Conservation (phyloP, 805 yeast genomes). For the Sungouiozyma intestinalis region DNA sequence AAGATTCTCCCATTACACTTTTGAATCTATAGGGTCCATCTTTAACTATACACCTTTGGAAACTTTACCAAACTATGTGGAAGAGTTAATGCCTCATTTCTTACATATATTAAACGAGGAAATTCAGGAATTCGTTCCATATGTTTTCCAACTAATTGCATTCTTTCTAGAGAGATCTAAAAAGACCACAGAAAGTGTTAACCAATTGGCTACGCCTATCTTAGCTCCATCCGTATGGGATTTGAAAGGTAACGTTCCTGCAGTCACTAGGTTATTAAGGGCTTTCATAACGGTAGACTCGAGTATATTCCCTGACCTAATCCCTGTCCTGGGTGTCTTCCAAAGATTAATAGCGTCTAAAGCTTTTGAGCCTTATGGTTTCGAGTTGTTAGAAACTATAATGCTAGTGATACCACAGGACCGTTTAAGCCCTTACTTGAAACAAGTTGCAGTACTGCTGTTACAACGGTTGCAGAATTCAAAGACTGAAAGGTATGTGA, state of each 20-base stretch:
- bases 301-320: slow-evolving; percentile 35
- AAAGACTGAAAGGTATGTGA: slow-evolving; percentile 71
- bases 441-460: slow-evolving; percentile 65
- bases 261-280: slow-evolving; percentile 68
- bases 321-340: slow-evolving; percentile 90
- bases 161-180: slow-evolving; percentile 49
- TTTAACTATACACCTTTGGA: slow-evolving; percentile 39
- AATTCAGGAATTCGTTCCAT: slow-evolving; percentile 90
- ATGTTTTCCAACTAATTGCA: slow-evolving; percentile 83
- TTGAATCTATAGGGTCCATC: slow-evolving; percentile 77
- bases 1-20: slow-evolving; percentile 77
- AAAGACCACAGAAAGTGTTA: slow-evolving; percentile 54
- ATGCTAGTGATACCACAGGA: slow-evolving; percentile 45
- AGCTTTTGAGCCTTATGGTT: slow-evolving; percentile 69
- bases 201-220: slow-evolving; percentile 64
- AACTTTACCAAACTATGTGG: slow-evolving; percentile 26
- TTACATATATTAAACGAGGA: slow-evolving; percentile 65
- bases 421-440: slow-evolving; percentile 42
- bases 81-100: slow-evolving; percentile 53
- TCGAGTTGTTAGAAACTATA: slow-evolving; percentile 70
- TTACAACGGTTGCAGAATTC: slow-evolving; percentile 72
- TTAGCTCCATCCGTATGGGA: slow-evolving; percentile 94
- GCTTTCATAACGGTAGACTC: slow-evolving; percentile 43
- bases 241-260: slow-evolving; percentile 84
- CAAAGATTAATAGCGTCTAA: slow-evolving; percentile 85